Evolutionary conservation across 345 rosid genomes (phyloP), one percentile per base, ranked within the genome.

Genomic region (Acer yangbiense): DNA sequence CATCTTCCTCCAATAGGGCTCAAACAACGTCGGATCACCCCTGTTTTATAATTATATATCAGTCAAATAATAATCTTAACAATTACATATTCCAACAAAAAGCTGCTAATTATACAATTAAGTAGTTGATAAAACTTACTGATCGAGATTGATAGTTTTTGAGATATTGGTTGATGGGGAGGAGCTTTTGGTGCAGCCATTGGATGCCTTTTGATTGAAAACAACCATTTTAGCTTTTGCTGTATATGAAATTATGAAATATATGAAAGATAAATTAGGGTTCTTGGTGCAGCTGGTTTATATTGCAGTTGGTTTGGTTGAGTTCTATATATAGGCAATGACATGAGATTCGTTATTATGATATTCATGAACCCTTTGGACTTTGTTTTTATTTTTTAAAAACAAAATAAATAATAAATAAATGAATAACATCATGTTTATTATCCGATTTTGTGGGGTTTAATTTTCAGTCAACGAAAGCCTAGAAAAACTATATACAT

Each of bases 21-120:
- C 94, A 78, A 83, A 96, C 81, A 89, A 69, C 77, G 91, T 86
- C n/a, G 99, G 98, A 87, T 96, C 97, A 1, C 99, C 99, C 14
- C 99, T 96, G 90, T 57, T 32, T 6, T 35, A 35, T 5, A 35
- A 35, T 35, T 35, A 35, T 35, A 35, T 4, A 72, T 10, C 14
- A 9, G 20, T 32, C n/a, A 46, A 35, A 35, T 4, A 35, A 35
- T 35, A 52, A 29, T 54, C 6, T 39, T 2, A 63, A 50, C 16
- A 21, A 18, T 29, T 8, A 25, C 27, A 1, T 3, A 20, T 41
- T 27, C 39, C 20, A 27, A 18, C 9, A 6, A 64, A 74, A 74
- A 61, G 39, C 35, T 9, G 35, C 18, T 41, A 35, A 35, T 35
- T 35, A 35, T 35, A 35, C 5, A 35, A 35, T 35, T 35, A 16